phyloP scores from a whole-genome alignment of 352 stramenopile species.

The Globisporangium irregulare region DNA sequence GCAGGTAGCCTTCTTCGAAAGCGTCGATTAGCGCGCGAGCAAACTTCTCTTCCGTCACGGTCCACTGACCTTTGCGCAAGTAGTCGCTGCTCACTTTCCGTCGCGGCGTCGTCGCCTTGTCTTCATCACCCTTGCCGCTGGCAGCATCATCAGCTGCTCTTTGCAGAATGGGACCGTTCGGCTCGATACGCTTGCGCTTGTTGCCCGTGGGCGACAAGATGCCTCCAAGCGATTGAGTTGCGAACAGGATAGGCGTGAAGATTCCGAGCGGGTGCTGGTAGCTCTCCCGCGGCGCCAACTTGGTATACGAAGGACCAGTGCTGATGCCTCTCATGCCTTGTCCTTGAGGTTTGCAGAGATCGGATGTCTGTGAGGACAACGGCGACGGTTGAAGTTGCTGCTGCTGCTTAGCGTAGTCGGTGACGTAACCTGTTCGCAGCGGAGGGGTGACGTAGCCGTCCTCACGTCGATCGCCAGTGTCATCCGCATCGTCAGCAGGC shows the following conservation, averaged over 20 bases:
- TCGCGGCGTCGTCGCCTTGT: slow-evolving; percentile 19
- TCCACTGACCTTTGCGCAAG: slow-evolving; percentile 76
- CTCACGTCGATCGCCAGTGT: background rate
- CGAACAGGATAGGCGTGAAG: slow-evolving; percentile 13
- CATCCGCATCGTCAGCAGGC: background rate
- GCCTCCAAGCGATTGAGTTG: background rate
- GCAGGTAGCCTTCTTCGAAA: slow-evolving; percentile 70
- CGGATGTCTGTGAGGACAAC: background rate
- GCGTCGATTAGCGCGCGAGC: slow-evolving; percentile 59
- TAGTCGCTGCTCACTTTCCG: slow-evolving; percentile 66
- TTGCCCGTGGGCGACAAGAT: slow-evolving; percentile 13
- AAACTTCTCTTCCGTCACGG: slow-evolving; percentile 57
- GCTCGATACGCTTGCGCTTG: slow-evolving; percentile 17
- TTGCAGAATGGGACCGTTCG: background rate
- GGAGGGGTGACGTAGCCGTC: slow-evolving; percentile 17
- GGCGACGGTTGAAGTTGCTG: background rate
- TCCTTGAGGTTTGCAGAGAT: background rate
- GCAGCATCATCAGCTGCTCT: background rate
- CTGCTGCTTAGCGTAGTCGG: slow-evolving; percentile 9
- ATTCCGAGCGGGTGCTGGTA: background rate
- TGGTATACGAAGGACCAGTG: background rate
- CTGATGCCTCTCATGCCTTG: background rate
- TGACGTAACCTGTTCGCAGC: slow-evolving; percentile 9
- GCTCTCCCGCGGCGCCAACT: background rate
- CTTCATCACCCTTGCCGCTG: background rate